Evolutionary conservation across 495 filamentous ascomycete species (phyloP), one percentile per base, ranked within the genome.

Genomic region (Podospora fimiseda): DNA sequence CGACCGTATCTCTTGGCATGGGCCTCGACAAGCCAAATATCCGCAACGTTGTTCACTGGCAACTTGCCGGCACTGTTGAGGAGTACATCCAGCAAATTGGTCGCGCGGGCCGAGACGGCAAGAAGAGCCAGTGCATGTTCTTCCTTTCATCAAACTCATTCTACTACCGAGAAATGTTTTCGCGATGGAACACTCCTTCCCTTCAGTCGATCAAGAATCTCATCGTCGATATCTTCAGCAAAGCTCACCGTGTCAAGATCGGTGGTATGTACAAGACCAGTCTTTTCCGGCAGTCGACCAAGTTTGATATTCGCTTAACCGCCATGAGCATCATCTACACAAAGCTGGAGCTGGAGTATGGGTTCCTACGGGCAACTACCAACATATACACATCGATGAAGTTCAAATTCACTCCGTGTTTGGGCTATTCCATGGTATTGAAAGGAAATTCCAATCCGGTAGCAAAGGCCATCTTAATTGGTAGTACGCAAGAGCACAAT

Each of bases 1-100:
- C 78, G 14, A 83, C 80, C 0, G 82, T 83, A 50, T 80, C 80
- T 9, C 82, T 83, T 36, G 79, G 79, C 14, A 81, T 82, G 78
- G 79, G 78, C 1, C 80, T 82, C 22, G 78, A 82, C 52, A 83
- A 83, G 56, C 36, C 78, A 0, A 66, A 80, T 46, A 81, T 83
- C 40, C 66, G 80, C n/a, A 81, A 80, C 48, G 64, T 83, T 24
- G 61, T 82, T 7, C 79, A 83, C 52, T 80, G 74, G 59, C 72
- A 78, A 50, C 63, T 82, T 6, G 71, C 80, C 0, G 73, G 69
- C 37, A 76, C 75, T 21, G 61, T 83, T 6, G 80, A 83, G 55
- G 77, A 77, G 18, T 83, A 82, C 48, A 80, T 77, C 44, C 79
- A 82, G 51, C 77, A 82, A 56, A 75, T 83, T 54, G 80, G 80